Conservation (phyloP, 73 alveolate genomes). For the Blepharisma japonicum region DNA sequence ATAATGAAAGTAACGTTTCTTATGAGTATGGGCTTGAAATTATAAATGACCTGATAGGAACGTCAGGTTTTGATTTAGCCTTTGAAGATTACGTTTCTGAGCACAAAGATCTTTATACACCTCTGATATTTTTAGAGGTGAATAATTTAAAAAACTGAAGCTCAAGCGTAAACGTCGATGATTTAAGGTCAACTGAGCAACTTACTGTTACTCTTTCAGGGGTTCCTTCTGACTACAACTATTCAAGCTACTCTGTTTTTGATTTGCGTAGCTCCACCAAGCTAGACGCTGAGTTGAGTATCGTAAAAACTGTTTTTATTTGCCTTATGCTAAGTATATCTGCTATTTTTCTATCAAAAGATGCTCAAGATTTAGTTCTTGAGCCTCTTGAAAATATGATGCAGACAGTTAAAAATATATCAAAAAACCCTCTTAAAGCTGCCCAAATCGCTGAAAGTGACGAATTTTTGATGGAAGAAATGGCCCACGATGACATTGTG, state of each 20-base stretch:
- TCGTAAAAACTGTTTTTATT: slow-evolving; percentile 65
- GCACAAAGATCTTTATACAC: slow-evolving; percentile 47
- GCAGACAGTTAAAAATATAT: slow-evolving; percentile 67
- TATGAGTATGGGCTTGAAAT: slow-evolving; percentile 44
- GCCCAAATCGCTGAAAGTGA: slow-evolving; percentile 62
- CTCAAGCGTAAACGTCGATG: slow-evolving; percentile 33
- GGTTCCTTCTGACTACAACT: slow-evolving; percentile 30
- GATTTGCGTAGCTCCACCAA: slow-evolving; percentile 45
- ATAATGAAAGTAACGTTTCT: slow-evolving; percentile 44
- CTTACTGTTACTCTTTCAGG: slow-evolving; percentile 30
- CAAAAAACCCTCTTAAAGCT: slow-evolving; percentile 81
- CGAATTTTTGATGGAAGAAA: slow-evolving; percentile 7
- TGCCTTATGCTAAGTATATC: slow-evolving; percentile 62
- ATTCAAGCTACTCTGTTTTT: slow-evolving; percentile 37
- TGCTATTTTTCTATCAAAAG: slow-evolving; percentile 68
- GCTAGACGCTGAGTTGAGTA: slow-evolving; percentile 59
- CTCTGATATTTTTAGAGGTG: slow-evolving; percentile 53
- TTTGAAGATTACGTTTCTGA: slow-evolving; percentile 41
- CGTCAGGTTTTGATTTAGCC: slow-evolving; percentile 18
- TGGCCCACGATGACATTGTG: slow-evolving; percentile 48
- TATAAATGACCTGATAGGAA: slow-evolving; percentile 10
- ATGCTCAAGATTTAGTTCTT: slow-evolving; percentile 67
- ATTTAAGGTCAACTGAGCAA: slow-evolving; percentile 48
- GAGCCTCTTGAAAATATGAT: slow-evolving; percentile 85
- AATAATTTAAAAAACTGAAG: slow-evolving; percentile 33